phyloP scores from a whole-genome alignment of 2,329 filamentous ascomycete genomes.

The Huntiella bhutanensis region DNA sequence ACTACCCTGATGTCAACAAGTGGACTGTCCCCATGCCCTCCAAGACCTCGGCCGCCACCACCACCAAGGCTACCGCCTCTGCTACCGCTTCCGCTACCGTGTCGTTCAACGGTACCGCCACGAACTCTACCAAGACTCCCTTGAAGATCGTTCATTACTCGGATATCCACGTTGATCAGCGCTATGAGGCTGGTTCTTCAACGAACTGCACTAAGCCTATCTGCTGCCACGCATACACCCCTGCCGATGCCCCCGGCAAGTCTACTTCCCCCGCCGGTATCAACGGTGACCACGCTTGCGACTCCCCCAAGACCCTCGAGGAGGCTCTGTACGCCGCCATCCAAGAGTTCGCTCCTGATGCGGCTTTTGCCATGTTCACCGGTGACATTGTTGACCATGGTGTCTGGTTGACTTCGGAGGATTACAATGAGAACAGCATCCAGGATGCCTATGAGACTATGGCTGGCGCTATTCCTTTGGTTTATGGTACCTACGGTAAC shows the following conservation, averaged over 20 bases:
- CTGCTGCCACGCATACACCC: conserved; percentile 34
- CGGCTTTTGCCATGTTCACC: conserved; percentile 37
- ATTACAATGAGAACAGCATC: conserved; percentile 20
- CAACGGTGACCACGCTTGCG: conserved; percentile 34
- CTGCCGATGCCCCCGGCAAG: conserved; percentile 28
- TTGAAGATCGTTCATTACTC: conserved; percentile 39
- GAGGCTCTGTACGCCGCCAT: conserved; percentile 36
- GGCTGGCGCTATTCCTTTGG: conserved; percentile 21
- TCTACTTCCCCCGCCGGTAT: conserved; percentile 29
- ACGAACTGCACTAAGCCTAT: conserved; percentile 38
- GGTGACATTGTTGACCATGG: conserved; percentile 38
- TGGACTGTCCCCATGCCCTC: conserved; percentile 19
- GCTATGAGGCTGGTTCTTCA: conserved; percentile 33
- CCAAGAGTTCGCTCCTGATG: conserved; percentile 24
- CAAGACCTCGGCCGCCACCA: not conserved
- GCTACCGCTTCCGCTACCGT: conserved; percentile 7
- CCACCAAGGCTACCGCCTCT: conserved; percentile 11
- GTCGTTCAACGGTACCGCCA: not conserved
- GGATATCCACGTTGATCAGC: conserved; percentile 39
- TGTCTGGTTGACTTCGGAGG: conserved; percentile 25
- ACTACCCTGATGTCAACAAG: conserved; percentile 25
- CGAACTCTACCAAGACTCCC: conserved; percentile 18
- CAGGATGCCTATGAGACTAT: conserved; percentile 29
- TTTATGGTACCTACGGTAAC: conserved; percentile 37
- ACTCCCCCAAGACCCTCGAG: conserved; percentile 30